Conservation (phyloP, 768 basidiomycete genomes). For the Nevesoporus exiguus region DNA sequence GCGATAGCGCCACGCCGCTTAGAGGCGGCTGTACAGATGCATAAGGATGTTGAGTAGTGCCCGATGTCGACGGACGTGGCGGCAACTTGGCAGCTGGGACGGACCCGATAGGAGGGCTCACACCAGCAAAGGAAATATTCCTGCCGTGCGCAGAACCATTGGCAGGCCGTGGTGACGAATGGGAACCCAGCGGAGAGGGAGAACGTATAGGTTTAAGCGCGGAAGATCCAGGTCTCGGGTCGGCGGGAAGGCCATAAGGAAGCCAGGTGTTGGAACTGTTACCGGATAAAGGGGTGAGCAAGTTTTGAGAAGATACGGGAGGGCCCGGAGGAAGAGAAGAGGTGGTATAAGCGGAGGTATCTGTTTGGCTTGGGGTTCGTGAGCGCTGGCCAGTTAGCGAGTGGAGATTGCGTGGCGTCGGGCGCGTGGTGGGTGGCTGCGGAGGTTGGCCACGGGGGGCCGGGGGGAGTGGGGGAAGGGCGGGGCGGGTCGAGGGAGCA, state of each 20-base stretch:
- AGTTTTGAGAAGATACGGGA: slow-evolving; percentile 24
- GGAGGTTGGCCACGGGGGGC: slow-evolving; percentile 67
- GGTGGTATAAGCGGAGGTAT: slow-evolving; percentile 44
- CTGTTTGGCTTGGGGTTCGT: slow-evolving; percentile 57
- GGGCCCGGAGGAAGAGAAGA: slow-evolving; percentile 44
- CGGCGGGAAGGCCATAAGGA: slow-evolving; percentile 54
- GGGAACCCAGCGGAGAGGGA: slow-evolving; percentile 26
- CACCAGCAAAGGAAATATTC: slow-evolving; percentile 47
- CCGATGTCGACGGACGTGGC: slow-evolving; percentile 41
- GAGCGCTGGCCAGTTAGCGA: slow-evolving; percentile 33
- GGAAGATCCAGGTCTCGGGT: slow-evolving; percentile 55
- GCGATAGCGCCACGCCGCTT: slow-evolving; percentile 53
- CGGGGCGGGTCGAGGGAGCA: slow-evolving; percentile 39
- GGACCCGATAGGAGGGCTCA: slow-evolving; percentile 37
- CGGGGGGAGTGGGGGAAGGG: slow-evolving; percentile 66
- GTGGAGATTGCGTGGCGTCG: slow-evolving; percentile 30
- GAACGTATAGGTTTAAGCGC: slow-evolving; percentile 40
- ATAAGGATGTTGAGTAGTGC: slow-evolving; percentile 54
- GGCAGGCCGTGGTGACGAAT: slow-evolving; percentile 37
- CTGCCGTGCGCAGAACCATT: slow-evolving; percentile 48
- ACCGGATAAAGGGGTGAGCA: slow-evolving; percentile 39
- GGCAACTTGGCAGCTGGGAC: slow-evolving; percentile 41
- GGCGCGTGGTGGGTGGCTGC: slow-evolving; percentile 36
- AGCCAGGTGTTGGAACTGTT: slow-evolving; percentile 39
- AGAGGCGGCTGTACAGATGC: slow-evolving; percentile 48